phyloP scores from a whole-genome alignment of 2,329 filamentous ascomycete species.

The Balansia obtecta region DNA sequence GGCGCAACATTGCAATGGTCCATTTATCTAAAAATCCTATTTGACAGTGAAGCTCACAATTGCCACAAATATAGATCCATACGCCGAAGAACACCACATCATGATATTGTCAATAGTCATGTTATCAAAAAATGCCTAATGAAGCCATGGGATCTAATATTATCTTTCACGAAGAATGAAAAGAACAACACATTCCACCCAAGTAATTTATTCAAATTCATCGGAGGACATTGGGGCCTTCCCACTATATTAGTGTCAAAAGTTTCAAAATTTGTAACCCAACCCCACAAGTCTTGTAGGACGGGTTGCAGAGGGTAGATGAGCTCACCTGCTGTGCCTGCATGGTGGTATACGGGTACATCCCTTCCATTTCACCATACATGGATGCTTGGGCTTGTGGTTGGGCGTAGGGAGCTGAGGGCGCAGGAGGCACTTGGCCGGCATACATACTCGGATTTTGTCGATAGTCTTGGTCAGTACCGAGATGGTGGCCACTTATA shows the following conservation, averaged over 20 bases:
- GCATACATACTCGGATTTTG: slow-evolving; percentile 71
- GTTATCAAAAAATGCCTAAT: not conserved
- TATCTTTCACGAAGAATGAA: not conserved
- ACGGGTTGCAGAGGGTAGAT: not conserved
- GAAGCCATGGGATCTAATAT: not conserved
- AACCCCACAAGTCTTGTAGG: not conserved
- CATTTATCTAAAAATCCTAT: not conserved
- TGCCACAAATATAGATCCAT: slow-evolving; percentile 6
- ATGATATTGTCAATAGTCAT: not conserved
- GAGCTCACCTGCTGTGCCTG: slow-evolving; percentile 67
- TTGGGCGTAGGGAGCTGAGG: slow-evolving; percentile 62
- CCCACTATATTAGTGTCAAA: not conserved
- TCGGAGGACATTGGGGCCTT: slow-evolving; percentile 32
- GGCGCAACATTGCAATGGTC: not conserved
- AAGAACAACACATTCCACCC: not conserved
- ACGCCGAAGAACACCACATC: slow-evolving; percentile 7
- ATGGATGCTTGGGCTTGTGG: slow-evolving; percentile 55
- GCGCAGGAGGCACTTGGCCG: slow-evolving; percentile 62
- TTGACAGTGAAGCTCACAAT: not conserved
- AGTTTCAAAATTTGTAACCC: not conserved
- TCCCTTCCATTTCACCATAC: slow-evolving; percentile 69
- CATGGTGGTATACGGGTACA: slow-evolving; percentile 76
- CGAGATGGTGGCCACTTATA: slow-evolving; percentile 50
- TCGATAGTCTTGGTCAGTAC: slow-evolving; percentile 66
- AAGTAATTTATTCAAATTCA: slow-evolving; percentile 27